These are phyloP conservation scores for Pichia sp. DNA, from an alignment of 1,139 yeast genomes.

Conservation along the genomic window DNA sequence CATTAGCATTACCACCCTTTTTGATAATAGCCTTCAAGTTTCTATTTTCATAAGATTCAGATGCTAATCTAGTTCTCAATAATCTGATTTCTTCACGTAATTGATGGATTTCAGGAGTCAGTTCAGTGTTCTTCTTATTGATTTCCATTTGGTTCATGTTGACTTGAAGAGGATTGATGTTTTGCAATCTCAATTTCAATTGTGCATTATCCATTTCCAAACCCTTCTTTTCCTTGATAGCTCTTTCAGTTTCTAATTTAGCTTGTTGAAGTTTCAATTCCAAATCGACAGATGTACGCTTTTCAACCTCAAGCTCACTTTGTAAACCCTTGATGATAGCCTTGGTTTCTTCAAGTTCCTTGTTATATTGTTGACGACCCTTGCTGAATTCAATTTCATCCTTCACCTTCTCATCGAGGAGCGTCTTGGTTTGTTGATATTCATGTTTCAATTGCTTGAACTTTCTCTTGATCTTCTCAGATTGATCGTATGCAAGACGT, in stretches of 20 bases:
- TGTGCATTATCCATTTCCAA: constrained; percentile 33
- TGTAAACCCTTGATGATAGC: constrained; percentile 26
- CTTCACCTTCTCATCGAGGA: constrained; percentile 37
- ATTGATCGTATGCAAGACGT: constrained; percentile 23
- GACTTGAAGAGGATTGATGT: constrained; percentile 39
- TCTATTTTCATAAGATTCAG: constrained; percentile 52
- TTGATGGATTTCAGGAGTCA: constrained; percentile 17
- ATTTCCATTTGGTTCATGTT: constrained; percentile 7
- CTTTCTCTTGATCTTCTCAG: constrained; percentile 28
- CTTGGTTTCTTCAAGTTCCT: constrained; percentile 34
- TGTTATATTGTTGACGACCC: constrained; percentile 38
- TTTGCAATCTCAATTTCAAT: constrained; percentile 27
- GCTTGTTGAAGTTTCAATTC: constrained; percentile 28
- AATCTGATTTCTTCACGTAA: constrained; percentile 57
- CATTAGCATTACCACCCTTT: constrained; percentile 21
- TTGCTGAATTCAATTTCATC: constrained; percentile 41
- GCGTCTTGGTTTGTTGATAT: constrained; percentile 36
- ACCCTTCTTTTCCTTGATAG: constrained; percentile 33
- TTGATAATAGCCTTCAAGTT: constrained; percentile 41
- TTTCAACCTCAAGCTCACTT: constrained; percentile 30
- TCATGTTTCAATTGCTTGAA: constrained; percentile 39
- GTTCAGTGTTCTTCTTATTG: constrained; percentile 4
- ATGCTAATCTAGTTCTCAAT: constrained; percentile 53
- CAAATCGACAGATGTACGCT: constrained; percentile 21
- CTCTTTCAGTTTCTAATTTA: constrained; percentile 41